Evolutionary conservation across 495 filamentous ascomycete genomes (phyloP), one percentile per base, ranked within the genome.

Genomic region (Apodospora peruviana): DNA sequence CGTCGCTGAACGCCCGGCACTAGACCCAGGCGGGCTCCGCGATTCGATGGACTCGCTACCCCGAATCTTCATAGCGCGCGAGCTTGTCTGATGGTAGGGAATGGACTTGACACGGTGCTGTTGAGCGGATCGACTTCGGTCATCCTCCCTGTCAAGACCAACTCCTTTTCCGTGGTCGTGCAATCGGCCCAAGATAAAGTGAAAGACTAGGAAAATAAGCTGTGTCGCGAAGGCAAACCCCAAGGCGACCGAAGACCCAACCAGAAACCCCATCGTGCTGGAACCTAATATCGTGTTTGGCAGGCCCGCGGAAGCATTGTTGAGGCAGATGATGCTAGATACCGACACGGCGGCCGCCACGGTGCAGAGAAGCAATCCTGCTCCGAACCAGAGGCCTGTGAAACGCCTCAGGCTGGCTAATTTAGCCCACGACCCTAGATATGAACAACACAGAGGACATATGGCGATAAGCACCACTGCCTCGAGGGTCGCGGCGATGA

Each of bases 21-120:
- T 69, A 5, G 71, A 72, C 16, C 66, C 64, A 0, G 71, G 72
- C 2, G 63, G 64, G 1, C 49, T 69, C 17, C 53, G 46, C 14
- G 51, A 62, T 0, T 68, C 67, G 21, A 57, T 48, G 8, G 64
- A 62, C 12, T 36, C n/a, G 16, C 46, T 56, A 12, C 45, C 42
- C 2, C 61, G 59, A 29, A 52, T 34, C 36, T 67, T 65, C 20
- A 34, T 48, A 5, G 58, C 48, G 12, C 56, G 48, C 2, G 65
- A 57, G 29, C 49, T 60, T 9, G 73, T 76, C 39, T 69, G 64
- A 27, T 60, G 64, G 48, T 76, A 76, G n/a, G 67, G 64, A 18
- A 75, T 66, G 20, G 73, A 62, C 50, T 75, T 76, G 40, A 76
- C 56, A 16, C 55, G 60, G 5, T 56, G 51, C 11, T 56, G 62